These are phyloP conservation scores for Phyllosticta citriasiana DNA, from an alignment of 2,329 filamentous ascomycete species.

Conservation along the genomic window DNA sequence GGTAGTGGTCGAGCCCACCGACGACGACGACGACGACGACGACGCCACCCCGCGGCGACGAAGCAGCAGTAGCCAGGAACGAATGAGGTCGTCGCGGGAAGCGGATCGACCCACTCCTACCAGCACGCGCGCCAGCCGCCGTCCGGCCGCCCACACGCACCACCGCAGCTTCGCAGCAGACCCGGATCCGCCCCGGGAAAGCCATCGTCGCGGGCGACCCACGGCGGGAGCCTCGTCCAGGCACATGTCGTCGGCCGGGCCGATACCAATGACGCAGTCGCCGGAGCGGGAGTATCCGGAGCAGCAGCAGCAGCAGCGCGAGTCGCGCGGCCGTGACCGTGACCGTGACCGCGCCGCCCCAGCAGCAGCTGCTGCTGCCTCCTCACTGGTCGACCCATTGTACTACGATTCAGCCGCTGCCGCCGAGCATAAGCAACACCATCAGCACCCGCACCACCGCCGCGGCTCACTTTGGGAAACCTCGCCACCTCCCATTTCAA, in stretches of 20 bases:
- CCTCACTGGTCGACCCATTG: neutral
- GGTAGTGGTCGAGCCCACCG: constrained; percentile 22
- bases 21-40: neutral
- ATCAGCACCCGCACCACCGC: neutral
- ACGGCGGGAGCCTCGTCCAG: neutral
- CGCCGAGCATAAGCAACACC: neutral
- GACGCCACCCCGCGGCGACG: neutral
- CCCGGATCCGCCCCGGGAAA: neutral
- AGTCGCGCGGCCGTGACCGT: neutral
- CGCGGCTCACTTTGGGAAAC: neutral
- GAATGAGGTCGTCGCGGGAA: neutral
- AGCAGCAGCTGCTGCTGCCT: neutral
- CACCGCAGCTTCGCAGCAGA: neutral
- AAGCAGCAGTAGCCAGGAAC: constrained; percentile 1
- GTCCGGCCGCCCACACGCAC: neutral
- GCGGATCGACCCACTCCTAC: neutral
- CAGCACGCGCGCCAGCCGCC: neutral
- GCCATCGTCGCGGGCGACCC: neutral
- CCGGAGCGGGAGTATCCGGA: neutral
- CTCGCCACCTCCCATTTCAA: neutral
- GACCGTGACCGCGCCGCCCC: neutral
- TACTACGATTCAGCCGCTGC: neutral
- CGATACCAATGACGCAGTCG: neutral
- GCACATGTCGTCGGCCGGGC: neutral
- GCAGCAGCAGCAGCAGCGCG: neutral